These are phyloP conservation scores for Sechiopsis laciniata DNA, from an alignment of 306 rosid genomes.

Conservation along the genomic window DNA sequence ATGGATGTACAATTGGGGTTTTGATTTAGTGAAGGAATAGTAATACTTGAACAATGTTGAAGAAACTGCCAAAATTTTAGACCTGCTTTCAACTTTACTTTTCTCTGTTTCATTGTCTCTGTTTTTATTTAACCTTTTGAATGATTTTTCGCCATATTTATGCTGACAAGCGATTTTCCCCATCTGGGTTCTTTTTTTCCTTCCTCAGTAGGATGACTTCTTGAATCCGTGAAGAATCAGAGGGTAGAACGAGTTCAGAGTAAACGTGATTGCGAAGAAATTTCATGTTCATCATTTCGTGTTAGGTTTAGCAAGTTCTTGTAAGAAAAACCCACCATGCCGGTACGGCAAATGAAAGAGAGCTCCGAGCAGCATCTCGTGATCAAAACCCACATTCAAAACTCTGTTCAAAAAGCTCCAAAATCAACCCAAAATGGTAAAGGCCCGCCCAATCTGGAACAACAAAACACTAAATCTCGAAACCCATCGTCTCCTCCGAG, in stretches of 20 bases:
- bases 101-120: conserved; percentile 35
- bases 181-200: conserved; percentile 26
- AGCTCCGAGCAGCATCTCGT: conserved; percentile 91
- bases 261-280: conserved; percentile 25
- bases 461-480: conserved; percentile 35
- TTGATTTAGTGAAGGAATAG: conserved; percentile 43
- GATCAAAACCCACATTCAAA: conserved; percentile 76
- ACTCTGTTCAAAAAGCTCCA: conserved; percentile 51
- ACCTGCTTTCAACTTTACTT: conserved; percentile 29
- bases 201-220: conserved; percentile 30
- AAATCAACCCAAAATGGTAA: conserved; percentile 77
- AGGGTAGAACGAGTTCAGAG: conserved; percentile 30
- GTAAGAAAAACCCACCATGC: conserved; percentile 43
- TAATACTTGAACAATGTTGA: conserved; percentile 40
- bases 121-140: conserved; percentile 28
- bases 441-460: conserved; percentile 54
- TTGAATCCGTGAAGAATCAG: conserved; percentile 28
- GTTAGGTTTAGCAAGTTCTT: conserved; percentile 27
- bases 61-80: conserved; percentile 33
- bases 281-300: conserved; percentile 26
- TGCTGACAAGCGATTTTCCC: conserved; percentile 45
- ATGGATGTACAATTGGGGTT: conserved; percentile 29
- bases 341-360: conserved; percentile 90
- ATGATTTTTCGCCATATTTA: conserved; percentile 19
- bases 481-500: conserved; percentile 55